Evolutionary conservation across 176 grass and related monocot species (phyloP), one percentile per base, ranked within the genome.

Genomic region (Poa pratensis): DNA sequence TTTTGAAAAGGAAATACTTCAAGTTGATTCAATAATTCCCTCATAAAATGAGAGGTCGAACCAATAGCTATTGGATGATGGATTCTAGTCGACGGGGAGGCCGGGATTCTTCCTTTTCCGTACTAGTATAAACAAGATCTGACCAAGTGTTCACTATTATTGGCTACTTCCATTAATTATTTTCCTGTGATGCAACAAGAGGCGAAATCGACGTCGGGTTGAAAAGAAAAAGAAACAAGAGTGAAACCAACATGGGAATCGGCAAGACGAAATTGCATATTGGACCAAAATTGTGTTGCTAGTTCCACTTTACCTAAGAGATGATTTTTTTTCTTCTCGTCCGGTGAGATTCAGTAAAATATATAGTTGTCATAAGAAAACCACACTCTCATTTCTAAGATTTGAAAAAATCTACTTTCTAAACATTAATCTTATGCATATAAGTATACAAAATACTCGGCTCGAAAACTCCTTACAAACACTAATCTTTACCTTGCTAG

Each of bases 1-100:
- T 45, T 42, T 3, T 16, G 23, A 8, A 20, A 54, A 22, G 17
- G 46, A 74, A 23, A 43, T 11, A 60, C 14, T 54, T 5, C 78
- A 70, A 62, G 42, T 77, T 62, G 83, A 53, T 40, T 43, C 7
- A n/a, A 15, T 80, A 34, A 40, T 78, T 43, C 20, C 11, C 10
- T 23, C 68, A 71, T 22, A 14, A 71, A 43, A 45, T 6, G 13
- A 42, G 9, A 71, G 19, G 20, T 46, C 13, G 11, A 46, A 46
- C 40, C 40, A 46, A 46, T 46, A 8, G 6, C 14, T 69, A 49
- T 46, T 50, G 26, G n/a, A 51, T 18, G 53, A 55, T 78, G 78
- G 79, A 86, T 86, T 78, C 78, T 55, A 78, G 73, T 78, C 53
- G 30, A 73, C 34, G 12, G n/a, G 50, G 78, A 76, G 37, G 75